Evolutionary conservation across 2,329 filamentous ascomycete genomes (phyloP), one percentile per base, ranked within the genome.

Genomic region (Herpotrichia juniperi): DNA sequence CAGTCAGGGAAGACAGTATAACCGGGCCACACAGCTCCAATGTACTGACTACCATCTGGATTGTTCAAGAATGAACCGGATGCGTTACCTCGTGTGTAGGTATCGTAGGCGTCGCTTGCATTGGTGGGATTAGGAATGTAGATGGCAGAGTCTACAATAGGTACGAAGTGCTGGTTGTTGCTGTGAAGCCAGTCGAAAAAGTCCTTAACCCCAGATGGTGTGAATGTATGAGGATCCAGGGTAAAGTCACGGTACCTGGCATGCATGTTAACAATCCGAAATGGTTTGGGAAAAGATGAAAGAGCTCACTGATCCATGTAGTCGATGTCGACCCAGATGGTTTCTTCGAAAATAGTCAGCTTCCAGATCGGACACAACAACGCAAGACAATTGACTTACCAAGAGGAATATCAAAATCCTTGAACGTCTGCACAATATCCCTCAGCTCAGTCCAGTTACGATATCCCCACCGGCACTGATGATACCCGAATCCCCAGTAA

Each of bases 381-480:
- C 14, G 16, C 14, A 12, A 4, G 3, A 24, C 35, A 12, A 10
- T 3, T 9, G 9, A 46, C 52, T 37, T 56, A 55, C 58, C 59
- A 51, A 86, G 71, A 0, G 83, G 84, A 48, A 87, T 86, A 25
- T 78, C 73, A 51, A 83, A 84, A 17, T 74, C 76, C 51, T 75
- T 78, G 68, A 81, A 83, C 46, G 78, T 79, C 42, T 81, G 73
- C 26, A 83, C 76, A 10, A 84, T 78, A 12, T 82, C 82, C 56
- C 87, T 81, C 2, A 91, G 66, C 24, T 84, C 79, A 1, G 83
- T 82, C 85, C 88, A 91, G 62, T 90, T 91, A 32, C 81, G 76
- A 68, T 94, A 94, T 1, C 90, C 91, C 86, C 90, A 94, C 53
- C 89, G 82, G 62, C 90, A 93, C 68, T 96, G 90, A 59, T 96